Percentiles rank a stretch among this genome's conserved stretches.
Evolutionary conservation across 2,329 filamentous ascomycete species (phyloP).

Genomic region (Colletotrichum truncatum): DNA sequence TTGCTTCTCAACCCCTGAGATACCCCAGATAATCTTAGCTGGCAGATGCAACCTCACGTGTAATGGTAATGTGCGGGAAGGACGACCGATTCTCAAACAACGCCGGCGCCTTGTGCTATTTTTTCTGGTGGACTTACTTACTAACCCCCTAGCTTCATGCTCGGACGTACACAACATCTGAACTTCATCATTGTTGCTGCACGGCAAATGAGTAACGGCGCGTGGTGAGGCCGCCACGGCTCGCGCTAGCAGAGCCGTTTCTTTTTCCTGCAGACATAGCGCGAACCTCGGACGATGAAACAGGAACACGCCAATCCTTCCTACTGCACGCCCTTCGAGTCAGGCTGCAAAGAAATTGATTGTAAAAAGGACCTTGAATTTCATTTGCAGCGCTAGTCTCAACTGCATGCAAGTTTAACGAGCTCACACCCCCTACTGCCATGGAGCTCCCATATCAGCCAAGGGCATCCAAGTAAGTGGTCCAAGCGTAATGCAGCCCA

Average conservation of each 20-base stretch:
- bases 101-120: slow-evolving; percentile 17
- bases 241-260: slow-evolving; percentile 18
- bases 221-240: slow-evolving; percentile 19
- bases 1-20: slow-evolving; percentile 7
- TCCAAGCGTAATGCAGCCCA: neutral
- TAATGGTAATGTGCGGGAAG: neutral
- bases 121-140: neutral
- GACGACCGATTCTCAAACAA: slow-evolving; percentile 5
- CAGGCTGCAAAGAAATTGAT: neutral
- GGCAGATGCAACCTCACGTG: neutral
- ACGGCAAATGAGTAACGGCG: slow-evolving; percentile 14
- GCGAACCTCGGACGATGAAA: neutral
- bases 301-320: slow-evolving; percentile 17
- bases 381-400: neutral
- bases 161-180: slow-evolving; percentile 17
- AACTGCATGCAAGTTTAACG: slow-evolving; percentile 16
- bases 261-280: slow-evolving; percentile 8
- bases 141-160: neutral
- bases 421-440: neutral
- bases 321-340: no score
- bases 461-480: neutral
- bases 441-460: neutral
- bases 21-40: slow-evolving; percentile 23
- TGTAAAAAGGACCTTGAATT: neutral
- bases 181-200: neutral